Base-by-base conservation (phyloP, 179 eudicot genomes). In the Actinidia polygama region DNA sequence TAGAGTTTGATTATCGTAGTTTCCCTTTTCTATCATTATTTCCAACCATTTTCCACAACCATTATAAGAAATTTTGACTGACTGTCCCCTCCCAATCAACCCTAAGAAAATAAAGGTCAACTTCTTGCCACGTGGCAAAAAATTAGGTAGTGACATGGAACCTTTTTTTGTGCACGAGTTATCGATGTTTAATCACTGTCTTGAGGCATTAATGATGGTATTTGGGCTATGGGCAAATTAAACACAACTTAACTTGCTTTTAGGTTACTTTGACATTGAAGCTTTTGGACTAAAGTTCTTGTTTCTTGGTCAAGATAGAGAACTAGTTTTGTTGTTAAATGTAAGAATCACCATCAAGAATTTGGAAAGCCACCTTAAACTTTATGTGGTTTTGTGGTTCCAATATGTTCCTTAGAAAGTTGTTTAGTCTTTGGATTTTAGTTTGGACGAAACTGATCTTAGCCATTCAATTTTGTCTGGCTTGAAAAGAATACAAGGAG, bases 401-500 rank as follows among this genome's bases (percentile, higher is more conserved):
- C 26, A 67, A 36, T 36, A 67, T 26, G 12, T 40, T 67, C 72
- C 46, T 14, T 14, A 30, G 19, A 30, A 30, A 24, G 72, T 67
- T 36, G 72, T 26, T 67, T 36, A 10, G 47, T 12, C 12, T 67
- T 67, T 36, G 6, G 16, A 12, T 12, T 30, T 2, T 26, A 3
- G 46, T 36, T 36, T 67, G 72, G 70, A 7, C 70, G 11, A 26
- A 67, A 30, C 47, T 67, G n/a, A 12, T 67, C 46, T 30, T 30
- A 30, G 72, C 72, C 72, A 4, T 30, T 36, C 47, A 67, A 67
- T 30, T 15, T 67, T 36, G 16, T 14, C 47, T 36, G 47, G 72
- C 72, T 67, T 67, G 49, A 15, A 67, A 67, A 36, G 9, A 67
- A 67, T 67, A 67, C 72, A 36, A 64, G 69, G 69, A 64, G 40